These are phyloP conservation scores for Aspergillus funiculosus DNA, from an alignment of 495 filamentous ascomycete genomes.

Conservation along the genomic window DNA sequence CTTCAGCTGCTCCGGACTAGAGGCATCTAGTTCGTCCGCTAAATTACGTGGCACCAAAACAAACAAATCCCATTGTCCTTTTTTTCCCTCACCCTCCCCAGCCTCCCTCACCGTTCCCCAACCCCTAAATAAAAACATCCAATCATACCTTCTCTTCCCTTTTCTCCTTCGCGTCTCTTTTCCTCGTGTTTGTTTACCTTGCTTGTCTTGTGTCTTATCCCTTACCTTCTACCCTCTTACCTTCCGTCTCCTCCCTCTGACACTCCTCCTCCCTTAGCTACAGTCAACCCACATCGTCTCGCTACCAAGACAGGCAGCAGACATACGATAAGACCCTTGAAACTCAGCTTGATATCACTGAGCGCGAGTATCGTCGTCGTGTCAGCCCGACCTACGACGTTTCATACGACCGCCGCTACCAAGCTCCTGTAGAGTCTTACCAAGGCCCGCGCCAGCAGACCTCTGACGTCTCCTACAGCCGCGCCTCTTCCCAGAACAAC, in stretches of 20 bases:
- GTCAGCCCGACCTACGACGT: constrained; percentile 64
- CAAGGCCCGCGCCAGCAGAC: constrained; percentile 16
- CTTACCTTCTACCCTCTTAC: constrained; percentile 21
- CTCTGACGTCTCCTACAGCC: constrained; percentile 17
- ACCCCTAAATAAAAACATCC: constrained; percentile 19
- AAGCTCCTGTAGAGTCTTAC: constrained; percentile 27
- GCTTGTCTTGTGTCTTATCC: constrained; percentile 1
- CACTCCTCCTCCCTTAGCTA: constrained; percentile 47
- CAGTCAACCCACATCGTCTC: constrained; percentile 37
- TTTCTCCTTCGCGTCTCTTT: constrained; percentile 21
- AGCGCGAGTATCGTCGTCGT: constrained; percentile 78
- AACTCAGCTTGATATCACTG: constrained; percentile 71
- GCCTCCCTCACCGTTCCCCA: constrained; percentile 12
- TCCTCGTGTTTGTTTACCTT: constrained; percentile 6
- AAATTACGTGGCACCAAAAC: constrained; percentile 39
- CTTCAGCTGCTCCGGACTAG: constrained; percentile 26
- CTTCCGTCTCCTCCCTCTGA: constrained; percentile 16
- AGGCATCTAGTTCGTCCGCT: constrained; percentile 30
- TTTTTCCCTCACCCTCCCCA: constrained; percentile 4
- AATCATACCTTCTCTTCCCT: constrained; percentile 14
- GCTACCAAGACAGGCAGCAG: constrained; percentile 48
- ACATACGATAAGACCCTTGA: constrained; percentile 49
- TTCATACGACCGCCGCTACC: constrained; percentile 44
- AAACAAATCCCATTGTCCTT: constrained; percentile 19
- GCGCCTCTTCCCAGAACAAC: constrained; percentile 23